phyloP scores from a whole-genome alignment of 768 basidiomycete species.

The Lanmaoa rubissima region DNA sequence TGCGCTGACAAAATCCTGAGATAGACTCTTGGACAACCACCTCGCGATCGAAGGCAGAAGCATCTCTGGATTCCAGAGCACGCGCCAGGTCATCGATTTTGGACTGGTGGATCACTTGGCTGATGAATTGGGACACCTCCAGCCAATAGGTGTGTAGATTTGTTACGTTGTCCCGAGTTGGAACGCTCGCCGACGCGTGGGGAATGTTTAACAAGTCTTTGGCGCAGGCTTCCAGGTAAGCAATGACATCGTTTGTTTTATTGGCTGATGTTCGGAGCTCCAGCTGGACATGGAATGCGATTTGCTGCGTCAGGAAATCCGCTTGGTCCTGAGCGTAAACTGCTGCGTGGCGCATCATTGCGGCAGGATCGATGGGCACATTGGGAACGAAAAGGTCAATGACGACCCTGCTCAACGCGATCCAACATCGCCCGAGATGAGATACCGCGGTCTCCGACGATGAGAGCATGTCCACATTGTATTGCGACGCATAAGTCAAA shows the following conservation, averaged over 20 bases:
- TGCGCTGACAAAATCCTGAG: slow-evolving; percentile 69
- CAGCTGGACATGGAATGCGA: slow-evolving; percentile 51
- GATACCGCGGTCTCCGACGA: slow-evolving; percentile 27
- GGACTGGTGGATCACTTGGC: slow-evolving; percentile 47
- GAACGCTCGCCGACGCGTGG: slow-evolving; percentile 26
- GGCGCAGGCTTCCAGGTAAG: slow-evolving; percentile 41
- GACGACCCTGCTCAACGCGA: slow-evolving; percentile 57
- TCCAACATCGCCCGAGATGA: slow-evolving; percentile 52
- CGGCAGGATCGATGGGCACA: slow-evolving; percentile 83
- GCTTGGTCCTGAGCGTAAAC: slow-evolving; percentile 45
- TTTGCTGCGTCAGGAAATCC: slow-evolving; percentile 43
- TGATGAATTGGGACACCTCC: slow-evolving; percentile 74
- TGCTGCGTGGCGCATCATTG: slow-evolving; percentile 48
- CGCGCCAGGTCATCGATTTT: slow-evolving; percentile 51
- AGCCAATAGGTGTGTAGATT: slow-evolving; percentile 66
- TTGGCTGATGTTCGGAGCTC: slow-evolving; percentile 62
- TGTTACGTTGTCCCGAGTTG: slow-evolving; percentile 41
- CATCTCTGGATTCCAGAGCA: slow-evolving; percentile 36
- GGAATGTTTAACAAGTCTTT: slow-evolving; percentile 29
- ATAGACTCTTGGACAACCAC: slow-evolving; percentile 77
- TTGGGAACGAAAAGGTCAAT: slow-evolving; percentile 79
- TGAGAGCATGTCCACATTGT: slow-evolving; percentile 14
- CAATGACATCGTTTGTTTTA: slow-evolving; percentile 44
- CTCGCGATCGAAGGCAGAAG: slow-evolving; percentile 52
- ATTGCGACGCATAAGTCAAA: slow-evolving; percentile 28